Conservation (phyloP, 169 alveolate species). For the Cryptosporidium ryanae region DNA sequence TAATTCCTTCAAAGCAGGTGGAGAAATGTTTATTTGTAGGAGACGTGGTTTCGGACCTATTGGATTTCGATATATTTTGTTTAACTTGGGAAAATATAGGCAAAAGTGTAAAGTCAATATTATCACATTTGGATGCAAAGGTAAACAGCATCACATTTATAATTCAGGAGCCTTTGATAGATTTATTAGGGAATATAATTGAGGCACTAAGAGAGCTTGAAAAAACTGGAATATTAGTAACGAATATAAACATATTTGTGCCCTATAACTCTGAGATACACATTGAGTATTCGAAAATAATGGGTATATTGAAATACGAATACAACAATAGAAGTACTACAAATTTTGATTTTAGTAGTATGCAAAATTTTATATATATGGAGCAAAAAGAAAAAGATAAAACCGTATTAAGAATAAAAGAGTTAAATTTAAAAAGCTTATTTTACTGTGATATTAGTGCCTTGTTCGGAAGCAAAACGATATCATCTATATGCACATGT, state of each 20-base stretch:
- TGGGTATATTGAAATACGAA: constrained; percentile 5
- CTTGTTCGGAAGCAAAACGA: not conserved
- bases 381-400: not conserved
- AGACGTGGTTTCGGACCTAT: constrained; percentile 6
- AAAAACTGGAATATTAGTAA: not conserved
- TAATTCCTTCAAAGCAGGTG: constrained; percentile 7
- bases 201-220: not conserved
- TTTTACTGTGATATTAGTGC: constrained; percentile 6
- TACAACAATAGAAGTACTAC: constrained; percentile 16
- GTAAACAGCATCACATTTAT: constrained; percentile 29
- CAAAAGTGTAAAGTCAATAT: constrained; percentile 1
- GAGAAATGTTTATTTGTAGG: constrained; percentile 13
- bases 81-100: constrained; percentile 14
- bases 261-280: constrained; percentile 41
- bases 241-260: constrained; percentile 4
- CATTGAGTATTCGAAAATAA: constrained; percentile 26
- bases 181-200: constrained; percentile 4
- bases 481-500: constrained; percentile 16
- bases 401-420: not conserved
- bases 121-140: constrained; percentile 1
- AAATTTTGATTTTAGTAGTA: not conserved
- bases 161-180: constrained; percentile 36
- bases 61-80: constrained; percentile 23
- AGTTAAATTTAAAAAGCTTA: not conserved
- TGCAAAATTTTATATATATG: not conserved